Percentiles rank a stretch among this genome's conserved stretches.
These are phyloP conservation scores for Suillus alpinus DNA, from an alignment of 768 basidiomycete genomes.

Conservation along the genomic window DNA sequence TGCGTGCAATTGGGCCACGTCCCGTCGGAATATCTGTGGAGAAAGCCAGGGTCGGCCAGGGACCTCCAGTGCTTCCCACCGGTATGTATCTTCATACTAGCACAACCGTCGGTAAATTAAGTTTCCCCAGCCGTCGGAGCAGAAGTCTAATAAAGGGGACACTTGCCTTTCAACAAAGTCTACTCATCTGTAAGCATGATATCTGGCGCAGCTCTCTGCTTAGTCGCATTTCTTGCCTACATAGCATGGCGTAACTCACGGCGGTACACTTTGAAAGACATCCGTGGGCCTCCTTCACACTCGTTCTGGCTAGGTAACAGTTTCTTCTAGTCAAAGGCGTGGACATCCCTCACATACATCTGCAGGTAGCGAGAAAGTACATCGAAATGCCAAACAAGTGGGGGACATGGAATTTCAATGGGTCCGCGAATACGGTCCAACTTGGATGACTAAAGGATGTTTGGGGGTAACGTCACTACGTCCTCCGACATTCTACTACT, in stretches of 20 bases:
- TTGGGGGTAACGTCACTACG: slow-evolving; percentile 8
- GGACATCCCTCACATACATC: background rate
- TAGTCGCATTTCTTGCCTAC: background rate
- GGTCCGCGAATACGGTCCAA: slow-evolving; percentile 25
- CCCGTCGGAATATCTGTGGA: background rate
- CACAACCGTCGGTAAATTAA: background rate
- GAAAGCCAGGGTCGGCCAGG: too few relatives aligned
- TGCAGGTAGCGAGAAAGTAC: slow-evolving; percentile 22
- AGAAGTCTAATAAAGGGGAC: background rate
- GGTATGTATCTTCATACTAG: background rate
- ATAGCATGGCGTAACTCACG: slow-evolving; percentile 5
- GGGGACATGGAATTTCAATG: slow-evolving; percentile 30
- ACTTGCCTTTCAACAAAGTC: background rate
- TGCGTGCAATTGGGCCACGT: background rate
- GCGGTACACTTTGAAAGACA: slow-evolving; percentile 6
- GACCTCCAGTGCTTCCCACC: background rate
- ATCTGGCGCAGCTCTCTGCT: background rate
- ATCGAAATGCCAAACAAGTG: slow-evolving; percentile 22
- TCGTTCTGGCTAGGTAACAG: slow-evolving; percentile 6
- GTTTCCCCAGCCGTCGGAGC: background rate
- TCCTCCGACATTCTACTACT: background rate
- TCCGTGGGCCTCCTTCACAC: slow-evolving; percentile 6
- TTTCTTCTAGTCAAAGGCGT: background rate
- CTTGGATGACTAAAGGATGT: slow-evolving; percentile 16
- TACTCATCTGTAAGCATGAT: background rate